These are phyloP conservation scores for Penicillium sp. DNA, from an alignment of 2,329 filamentous ascomycete genomes.

Conservation along the genomic window DNA sequence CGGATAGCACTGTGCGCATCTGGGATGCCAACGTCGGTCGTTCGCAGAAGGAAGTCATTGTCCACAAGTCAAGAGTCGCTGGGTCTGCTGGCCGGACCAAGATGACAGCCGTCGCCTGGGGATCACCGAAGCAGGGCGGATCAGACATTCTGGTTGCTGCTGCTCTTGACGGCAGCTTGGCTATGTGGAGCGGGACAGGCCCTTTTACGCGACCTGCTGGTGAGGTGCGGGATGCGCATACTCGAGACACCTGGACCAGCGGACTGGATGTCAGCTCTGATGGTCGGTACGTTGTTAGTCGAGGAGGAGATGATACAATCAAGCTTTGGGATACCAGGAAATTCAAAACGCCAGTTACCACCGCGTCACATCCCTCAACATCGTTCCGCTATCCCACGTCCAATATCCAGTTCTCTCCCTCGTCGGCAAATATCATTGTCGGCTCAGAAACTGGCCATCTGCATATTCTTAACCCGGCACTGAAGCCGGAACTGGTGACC, in stretches of 20 bases:
- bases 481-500: conserved; percentile 77
- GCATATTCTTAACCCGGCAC: conserved; percentile 86
- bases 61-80: conserved; percentile 87
- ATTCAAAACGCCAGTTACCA: conserved; percentile 83
- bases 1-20: conserved; percentile 90
- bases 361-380: conserved; percentile 71
- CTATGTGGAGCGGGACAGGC: conserved; percentile 88
- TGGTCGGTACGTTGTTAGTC: conserved; percentile 81
- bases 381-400: conserved; percentile 76
- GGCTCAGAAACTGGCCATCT: conserved; percentile 81
- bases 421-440: conserved; percentile 76
- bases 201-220: conserved; percentile 76
- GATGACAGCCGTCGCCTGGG: conserved; percentile 92
- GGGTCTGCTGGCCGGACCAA: conserved; percentile 84
- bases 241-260: conserved; percentile 79
- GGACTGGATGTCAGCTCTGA: conserved; percentile 87
- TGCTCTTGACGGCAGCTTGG: conserved; percentile 80
- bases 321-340: conserved; percentile 97
- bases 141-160: conserved; percentile 73
- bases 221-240: conserved; percentile 80
- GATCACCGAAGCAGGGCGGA: conserved; percentile 66
- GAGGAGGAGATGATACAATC: conserved; percentile 85
- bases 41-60: conserved; percentile 85
- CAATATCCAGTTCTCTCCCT: conserved; percentile 86
- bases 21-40: conserved; percentile 94